Base-by-base conservation (phyloP, 169 alveolate species). In the Babesia bovis region DNA sequence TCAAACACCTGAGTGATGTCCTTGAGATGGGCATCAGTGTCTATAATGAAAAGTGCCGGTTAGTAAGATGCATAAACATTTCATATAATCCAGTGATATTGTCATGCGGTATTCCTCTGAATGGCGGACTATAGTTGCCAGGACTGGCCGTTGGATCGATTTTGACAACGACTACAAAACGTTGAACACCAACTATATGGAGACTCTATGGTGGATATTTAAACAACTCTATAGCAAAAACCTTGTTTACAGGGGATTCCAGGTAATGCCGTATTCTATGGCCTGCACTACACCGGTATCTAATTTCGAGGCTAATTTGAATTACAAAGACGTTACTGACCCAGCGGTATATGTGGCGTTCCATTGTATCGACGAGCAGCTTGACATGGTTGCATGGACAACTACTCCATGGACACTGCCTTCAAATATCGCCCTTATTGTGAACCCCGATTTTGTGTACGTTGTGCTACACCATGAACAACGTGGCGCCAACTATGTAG, bases 341-440 rank as follows among this genome's bases (percentile, higher is more conserved):
- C 99, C 99, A 6, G 93, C 99, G 40, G 81, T 98, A 41, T 85
- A 95, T 36, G 93, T 97, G 19, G 91, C 99, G 26, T 98, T 98
- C 92, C 52, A 35, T 35, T 81, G 65, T 21, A n/a, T 75, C 33
- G 86, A 81, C 21, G 88, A 81, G 23, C 83, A 84, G 21, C 75
- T 90, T 0, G 87, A 85, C 47, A 83, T 94, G 41, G 83, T 97
- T 2, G 99, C 98, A 38, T 98, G 99, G 99, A 98, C 99, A 40
- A 98, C 99, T 15, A 98, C 99, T 0, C 99, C 99, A 4, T 98
- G 99, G 99, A 98, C 99, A 0, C 93, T 98, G n/a, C 99, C 99
- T 0, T 87, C 98, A 30, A 98, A 98, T 85, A 78, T 96, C 55
- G 98, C 98, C 51, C 83, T 96, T 32, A 96, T 98, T 42, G 97